A percentile compares a stretch with the other conserved stretches of the same genome.
Conservation (phyloP, 495 filamentous ascomycete species). For the Physcia stellaris region DNA sequence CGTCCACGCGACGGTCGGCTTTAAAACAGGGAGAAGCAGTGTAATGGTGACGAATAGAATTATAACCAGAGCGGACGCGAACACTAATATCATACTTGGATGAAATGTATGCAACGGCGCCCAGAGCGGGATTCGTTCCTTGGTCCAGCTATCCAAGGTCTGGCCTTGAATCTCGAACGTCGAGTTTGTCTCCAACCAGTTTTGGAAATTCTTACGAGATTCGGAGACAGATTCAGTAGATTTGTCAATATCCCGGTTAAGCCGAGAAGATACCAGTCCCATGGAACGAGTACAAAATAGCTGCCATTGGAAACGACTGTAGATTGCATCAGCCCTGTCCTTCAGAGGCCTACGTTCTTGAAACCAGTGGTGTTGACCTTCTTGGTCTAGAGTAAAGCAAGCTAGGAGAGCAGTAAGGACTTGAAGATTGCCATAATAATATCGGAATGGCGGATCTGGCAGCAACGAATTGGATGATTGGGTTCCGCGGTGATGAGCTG, state of each 20-base stretch:
- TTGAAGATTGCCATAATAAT: background rate
- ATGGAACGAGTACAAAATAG: background rate
- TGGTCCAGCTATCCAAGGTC: conserved; percentile 51
- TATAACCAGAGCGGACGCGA: background rate
- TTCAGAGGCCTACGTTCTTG: background rate
- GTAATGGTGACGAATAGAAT: background rate
- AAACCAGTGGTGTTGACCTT: background rate
- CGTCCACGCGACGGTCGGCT: background rate
- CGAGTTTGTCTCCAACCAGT: conserved; percentile 3
- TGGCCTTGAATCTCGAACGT: conserved; percentile 33
- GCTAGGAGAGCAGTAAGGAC: background rate
- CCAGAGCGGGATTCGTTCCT: conserved; percentile 55
- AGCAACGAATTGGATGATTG: background rate
- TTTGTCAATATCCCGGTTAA: background rate
- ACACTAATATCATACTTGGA: background rate
- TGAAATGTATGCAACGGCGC: background rate
- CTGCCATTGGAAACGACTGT: background rate
- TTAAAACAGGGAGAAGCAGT: background rate
- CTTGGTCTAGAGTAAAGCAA: background rate
- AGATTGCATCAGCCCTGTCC: background rate
- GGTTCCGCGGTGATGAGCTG: background rate
- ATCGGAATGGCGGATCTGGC: background rate
- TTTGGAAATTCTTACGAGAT: background rate
- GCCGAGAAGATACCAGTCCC: background rate
- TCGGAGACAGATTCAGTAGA: background rate